Conservation (phyloP, 345 rosid genomes). For the Luvunga scandens region DNA sequence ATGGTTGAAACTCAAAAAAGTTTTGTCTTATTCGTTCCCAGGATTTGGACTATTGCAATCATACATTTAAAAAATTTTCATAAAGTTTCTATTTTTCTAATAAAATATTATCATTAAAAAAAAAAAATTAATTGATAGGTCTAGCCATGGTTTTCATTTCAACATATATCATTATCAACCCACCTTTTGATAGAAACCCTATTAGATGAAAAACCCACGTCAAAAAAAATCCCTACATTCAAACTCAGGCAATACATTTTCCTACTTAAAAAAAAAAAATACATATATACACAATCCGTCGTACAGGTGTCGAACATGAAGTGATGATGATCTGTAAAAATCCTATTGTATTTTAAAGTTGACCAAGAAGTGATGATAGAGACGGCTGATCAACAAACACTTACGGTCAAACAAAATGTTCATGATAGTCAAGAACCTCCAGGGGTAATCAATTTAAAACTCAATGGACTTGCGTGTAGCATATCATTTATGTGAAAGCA, state of each 20-base stretch:
- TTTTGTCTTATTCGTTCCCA: conserved; percentile 25
- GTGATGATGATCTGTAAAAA: background rate
- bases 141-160: conserved; percentile 41
- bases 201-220: conserved; percentile 36
- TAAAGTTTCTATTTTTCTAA: background rate
- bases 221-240: conserved; percentile 23
- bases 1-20: conserved; percentile 22
- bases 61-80: conserved; percentile 1
- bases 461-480: background rate
- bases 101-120: background rate
- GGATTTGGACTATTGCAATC: conserved; percentile 36
- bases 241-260: conserved; percentile 29
- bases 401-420: conserved; percentile 5
- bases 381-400: conserved; percentile 11
- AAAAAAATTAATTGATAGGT: conserved; percentile 12
- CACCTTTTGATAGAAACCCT: conserved; percentile 42
- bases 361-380: conserved; percentile 24
- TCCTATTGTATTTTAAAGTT: conserved; percentile 16
- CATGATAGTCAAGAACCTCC: background rate
- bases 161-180: conserved; percentile 46
- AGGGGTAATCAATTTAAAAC: background rate
- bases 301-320: conserved; percentile 5
- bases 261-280: background rate
- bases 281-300: background rate
- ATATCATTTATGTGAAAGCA: background rate